phyloP scores from a whole-genome alignment of 345 rosid species.

The rapeseed (Brassica napus) region DNA sequence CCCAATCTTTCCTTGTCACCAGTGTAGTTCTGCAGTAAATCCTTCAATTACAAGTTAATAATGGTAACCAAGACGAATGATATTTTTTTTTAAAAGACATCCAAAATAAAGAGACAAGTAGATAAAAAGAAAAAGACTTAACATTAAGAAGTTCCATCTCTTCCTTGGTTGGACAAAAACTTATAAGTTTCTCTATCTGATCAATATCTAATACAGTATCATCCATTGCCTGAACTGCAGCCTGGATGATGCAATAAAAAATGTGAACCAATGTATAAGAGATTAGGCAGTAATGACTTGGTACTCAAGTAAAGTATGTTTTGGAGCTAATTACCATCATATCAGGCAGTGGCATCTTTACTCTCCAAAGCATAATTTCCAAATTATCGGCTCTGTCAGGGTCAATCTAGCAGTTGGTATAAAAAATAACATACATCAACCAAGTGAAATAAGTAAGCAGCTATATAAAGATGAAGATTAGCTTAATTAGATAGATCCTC shows the following conservation, averaged over 20 bases:
- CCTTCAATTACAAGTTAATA: constrained; percentile 5
- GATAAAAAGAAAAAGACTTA: constrained; percentile 23
- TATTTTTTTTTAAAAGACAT: constrained; percentile 1
- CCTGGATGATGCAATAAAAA: constrained; percentile 49
- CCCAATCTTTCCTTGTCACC: constrained; percentile 82
- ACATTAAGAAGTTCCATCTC: constrained; percentile 98
- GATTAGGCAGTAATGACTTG: constrained; percentile 1
- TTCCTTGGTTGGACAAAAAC: constrained; percentile 91
- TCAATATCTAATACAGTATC: constrained; percentile 82
- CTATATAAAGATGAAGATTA: background rate
- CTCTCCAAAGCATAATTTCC: constrained; percentile 97
- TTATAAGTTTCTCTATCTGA: constrained; percentile 91
- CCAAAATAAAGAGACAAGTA: constrained; percentile 5
- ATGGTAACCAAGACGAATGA: constrained; percentile 1
- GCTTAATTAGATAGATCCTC: background rate
- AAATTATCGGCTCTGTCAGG: constrained; percentile 90
- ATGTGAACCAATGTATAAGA: background rate
- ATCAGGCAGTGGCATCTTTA: constrained; percentile 92
- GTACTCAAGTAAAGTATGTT: constrained; percentile 1
- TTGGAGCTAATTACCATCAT: constrained; percentile 76
- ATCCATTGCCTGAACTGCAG: constrained; percentile 93
- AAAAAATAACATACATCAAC: background rate
- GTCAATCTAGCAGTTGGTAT: constrained; percentile 62
- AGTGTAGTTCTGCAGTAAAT: constrained; percentile 55
- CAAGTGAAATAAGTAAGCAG: background rate